Base-by-base conservation (phyloP, 1,284 basidiomycete species). In the Heterobasidion occidentale region DNA sequence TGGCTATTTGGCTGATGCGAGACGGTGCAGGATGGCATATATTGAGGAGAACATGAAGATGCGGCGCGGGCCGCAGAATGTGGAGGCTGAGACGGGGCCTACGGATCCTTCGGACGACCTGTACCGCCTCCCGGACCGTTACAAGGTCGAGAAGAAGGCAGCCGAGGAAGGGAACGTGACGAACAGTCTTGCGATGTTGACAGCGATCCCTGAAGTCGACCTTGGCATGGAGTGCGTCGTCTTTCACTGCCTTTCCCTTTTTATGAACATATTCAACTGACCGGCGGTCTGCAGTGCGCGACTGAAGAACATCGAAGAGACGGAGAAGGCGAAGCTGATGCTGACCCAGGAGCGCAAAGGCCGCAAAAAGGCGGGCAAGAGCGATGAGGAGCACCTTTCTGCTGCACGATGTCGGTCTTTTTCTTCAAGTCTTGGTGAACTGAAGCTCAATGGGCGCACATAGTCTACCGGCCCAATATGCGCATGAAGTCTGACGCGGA, bases 161-260 rank as follows among this genome's bases (percentile, higher is more conserved):
- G 73, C 77, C 6, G 88, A 95, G 61, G 96, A 97, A 63, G 95
- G 95, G 7, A 97, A 84, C 66, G 92, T 98, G 17, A 93, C 93
- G 1, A 92, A 92, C 61, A 94, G 90, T 64, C 68, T 95, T 66
- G 85, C 92, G 4, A 98, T 98, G 96, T 77, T 99, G 56, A 96
- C 92, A 12, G 92, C 92, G 36, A 94, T 99, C 62, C 95, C 95
- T 0, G 96, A 98, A 67, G 92, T 98, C 5, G 96, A 99, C 70
- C 76, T 99, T 6, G 96, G 96, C 56, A 98, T 98, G 87, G 94
- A 98, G 94, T 96, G 65, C 64, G 90, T 83, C 2, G n/a, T n/a
- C n/a, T n/a, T n/a, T n/a, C n/a, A n/a, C n/a, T n/a, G n/a, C n/a
- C n/a, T n/a, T n/a, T n/a, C n/a, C n/a, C n/a, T n/a, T n/a, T n/a